A percentile compares a stretch with the other conserved stretches of the same genome.
Conservation (phyloP, 1,284 basidiomycete genomes). For the Singerocomus inundabilis region DNA sequence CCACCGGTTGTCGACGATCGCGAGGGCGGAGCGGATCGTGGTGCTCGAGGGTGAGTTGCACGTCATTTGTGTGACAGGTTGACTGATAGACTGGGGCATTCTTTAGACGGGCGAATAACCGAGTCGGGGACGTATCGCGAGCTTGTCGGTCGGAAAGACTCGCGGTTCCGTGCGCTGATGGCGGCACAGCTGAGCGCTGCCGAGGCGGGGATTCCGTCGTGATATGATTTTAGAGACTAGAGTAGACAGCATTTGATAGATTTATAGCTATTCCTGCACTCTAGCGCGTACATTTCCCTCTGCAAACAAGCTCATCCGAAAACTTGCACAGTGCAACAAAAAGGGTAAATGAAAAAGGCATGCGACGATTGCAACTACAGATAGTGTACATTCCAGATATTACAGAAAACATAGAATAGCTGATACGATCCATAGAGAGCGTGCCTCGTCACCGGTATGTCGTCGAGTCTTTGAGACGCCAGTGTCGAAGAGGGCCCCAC, state of each 20-base stretch:
- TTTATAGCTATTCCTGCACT: background rate
- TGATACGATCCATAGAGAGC: background rate
- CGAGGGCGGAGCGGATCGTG: constrained; percentile 80
- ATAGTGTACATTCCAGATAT: constrained; percentile 11
- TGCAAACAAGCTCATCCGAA: constrained; percentile 19
- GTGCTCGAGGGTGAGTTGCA: constrained; percentile 72
- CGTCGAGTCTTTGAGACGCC: constrained; percentile 75
- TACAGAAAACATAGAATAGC: constrained; percentile 3
- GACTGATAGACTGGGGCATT: no score
- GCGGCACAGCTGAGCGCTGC: constrained; percentile 76
- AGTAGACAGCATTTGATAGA: constrained; percentile 11
- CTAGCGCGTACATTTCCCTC: background rate
- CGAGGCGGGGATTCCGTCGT: constrained; percentile 18
- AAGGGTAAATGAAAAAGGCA: background rate
- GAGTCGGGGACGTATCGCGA: constrained; percentile 85
- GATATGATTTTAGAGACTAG: background rate
- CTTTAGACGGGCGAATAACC: constrained; percentile 70
- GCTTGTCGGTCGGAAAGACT: constrained; percentile 64
- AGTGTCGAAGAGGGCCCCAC: constrained; percentile 72
- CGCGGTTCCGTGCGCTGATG: constrained; percentile 82
- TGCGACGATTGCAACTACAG: background rate
- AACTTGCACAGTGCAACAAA: no score
- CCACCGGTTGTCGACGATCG: constrained; percentile 83
- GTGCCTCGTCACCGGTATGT: constrained; percentile 45
- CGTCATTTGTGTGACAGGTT: no score